Conservation (phyloP, 2,329 filamentous ascomycete species). For the Trichoderma semiorbis region DNA sequence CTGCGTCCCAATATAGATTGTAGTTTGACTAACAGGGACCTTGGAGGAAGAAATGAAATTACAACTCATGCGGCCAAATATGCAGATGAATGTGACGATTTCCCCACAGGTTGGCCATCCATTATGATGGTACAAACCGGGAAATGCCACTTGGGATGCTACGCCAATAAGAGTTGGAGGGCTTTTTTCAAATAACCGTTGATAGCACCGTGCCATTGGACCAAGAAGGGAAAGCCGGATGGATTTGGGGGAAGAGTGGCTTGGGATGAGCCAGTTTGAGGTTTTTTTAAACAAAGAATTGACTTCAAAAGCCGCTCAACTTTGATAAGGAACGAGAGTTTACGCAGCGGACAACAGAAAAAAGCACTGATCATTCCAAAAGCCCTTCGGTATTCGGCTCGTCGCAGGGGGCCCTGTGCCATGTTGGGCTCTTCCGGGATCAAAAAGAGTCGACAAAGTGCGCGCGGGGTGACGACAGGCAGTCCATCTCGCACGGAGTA, state of each 20-base stretch:
- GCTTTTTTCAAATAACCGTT: slow-evolving; percentile 10
- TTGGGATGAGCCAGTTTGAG: neutral
- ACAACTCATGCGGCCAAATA: neutral
- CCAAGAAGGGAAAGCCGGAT: neutral
- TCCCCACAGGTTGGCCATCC: neutral
- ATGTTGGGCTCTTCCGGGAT: neutral
- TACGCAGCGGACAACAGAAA: neutral
- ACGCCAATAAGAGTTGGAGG: neutral
- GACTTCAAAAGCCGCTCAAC: neutral
- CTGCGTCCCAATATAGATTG: neutral
- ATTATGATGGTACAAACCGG: neutral
- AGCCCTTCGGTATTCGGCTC: neutral
- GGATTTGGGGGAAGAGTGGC: neutral
- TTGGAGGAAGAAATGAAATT: neutral
- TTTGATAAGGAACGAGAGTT: neutral
- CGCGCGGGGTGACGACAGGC: neutral
- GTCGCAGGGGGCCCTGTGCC: neutral
- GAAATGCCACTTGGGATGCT: slow-evolving; percentile 1
- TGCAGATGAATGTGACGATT: neutral
- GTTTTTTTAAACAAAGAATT: neutral
- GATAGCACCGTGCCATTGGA: slow-evolving; percentile 9
- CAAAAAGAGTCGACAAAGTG: neutral
- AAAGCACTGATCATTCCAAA: neutral
- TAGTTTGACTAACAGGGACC: neutral
- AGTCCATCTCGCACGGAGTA: neutral